Evolutionary conservation across 805 yeast genomes (phyloP), one percentile per base, ranked within the genome.

Genomic region (Ogataea salicorniae): DNA sequence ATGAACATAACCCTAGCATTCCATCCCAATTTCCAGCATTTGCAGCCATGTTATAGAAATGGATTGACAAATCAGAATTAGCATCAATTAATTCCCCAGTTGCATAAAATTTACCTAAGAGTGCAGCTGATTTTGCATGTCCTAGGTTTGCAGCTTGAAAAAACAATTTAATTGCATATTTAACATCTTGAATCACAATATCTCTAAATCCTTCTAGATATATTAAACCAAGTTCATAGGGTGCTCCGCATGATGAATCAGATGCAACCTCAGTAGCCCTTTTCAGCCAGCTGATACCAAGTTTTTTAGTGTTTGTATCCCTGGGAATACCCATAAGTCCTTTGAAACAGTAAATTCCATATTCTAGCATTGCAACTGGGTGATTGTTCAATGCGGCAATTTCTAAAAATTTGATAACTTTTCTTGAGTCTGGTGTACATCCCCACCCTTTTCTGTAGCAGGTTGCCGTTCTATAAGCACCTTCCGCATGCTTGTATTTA

Each of bases 381-480:
- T 92, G 99, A 60, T 87, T 89, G 62, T 86, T 84, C 33, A 90
- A 77, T 0, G 98, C 95, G 0, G 98, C 96, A 60, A 82, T 81
- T 61, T 85, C 84, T 49, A 89, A 70, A 62, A 83, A 89, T 56
- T 88, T 95, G 7, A 89, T 71, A 1, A 95, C 90, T 58, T 88
- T 84, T 47, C 95, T 77, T 0, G 95, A 83, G 64, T 94, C 97
- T 56, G 94, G 77, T 18, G 88, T 81, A 5, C 92, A 85, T 4
- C 99, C 99, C 66, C 91, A 72, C 16, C 99, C 99, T 67, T 90
- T 95, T 66, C 91, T 96, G 57, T 84, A 87, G 67, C 97, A 92
- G 46, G 86, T 78, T 0, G 97, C 88, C 0, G 96, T 87, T 57
- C 98, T 78, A 67, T 87, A 94, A 1, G 96, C 90, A 42, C 94